Conservation (phyloP, 345 rosid species). For the Melastoma malabathricum region DNA sequence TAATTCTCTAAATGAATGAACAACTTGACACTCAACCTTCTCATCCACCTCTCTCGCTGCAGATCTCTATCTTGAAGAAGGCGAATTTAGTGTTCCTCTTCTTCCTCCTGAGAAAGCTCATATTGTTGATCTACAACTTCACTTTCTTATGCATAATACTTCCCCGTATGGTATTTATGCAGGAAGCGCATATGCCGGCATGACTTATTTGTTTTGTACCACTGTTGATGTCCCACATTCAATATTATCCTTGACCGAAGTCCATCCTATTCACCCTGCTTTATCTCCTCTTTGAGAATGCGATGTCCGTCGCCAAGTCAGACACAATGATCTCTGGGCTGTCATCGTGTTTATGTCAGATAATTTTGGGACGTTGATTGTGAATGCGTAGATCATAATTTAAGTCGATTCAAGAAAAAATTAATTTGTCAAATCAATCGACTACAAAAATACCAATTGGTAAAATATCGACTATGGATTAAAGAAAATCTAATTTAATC, state of each 20-base stretch:
- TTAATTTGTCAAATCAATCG: too few species aligned
- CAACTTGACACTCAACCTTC: too few species aligned
- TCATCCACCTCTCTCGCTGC: slow-evolving; percentile 1
- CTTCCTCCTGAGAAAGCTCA: slow-evolving; percentile 16
- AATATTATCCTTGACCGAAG: slow-evolving; percentile 7
- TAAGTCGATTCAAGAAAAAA: too few species aligned
- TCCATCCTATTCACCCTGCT: slow-evolving; percentile 7
- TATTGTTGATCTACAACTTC: slow-evolving; percentile 7
- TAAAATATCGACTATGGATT: too few species aligned
- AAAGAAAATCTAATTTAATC: too few species aligned
- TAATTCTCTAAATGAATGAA: too few species aligned
- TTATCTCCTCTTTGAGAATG: slow-evolving; percentile 12
- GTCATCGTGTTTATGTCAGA: too few species aligned
- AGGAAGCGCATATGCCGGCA: slow-evolving; percentile 7
- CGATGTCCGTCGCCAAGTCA: slow-evolving; percentile 12
- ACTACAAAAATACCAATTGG: too few species aligned
- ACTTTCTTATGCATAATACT: slow-evolving; percentile 13
- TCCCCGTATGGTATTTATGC: slow-evolving; percentile 8
- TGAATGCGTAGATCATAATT: too few species aligned
- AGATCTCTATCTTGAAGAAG: slow-evolving; percentile 15
- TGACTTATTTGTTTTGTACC: slow-evolving; percentile 12
- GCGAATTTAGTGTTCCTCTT: slow-evolving; percentile 13
- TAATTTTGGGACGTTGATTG: too few species aligned
- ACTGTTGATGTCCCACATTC: slow-evolving; percentile 5
- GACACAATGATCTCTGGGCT: slow-evolving; percentile 6